These are phyloP conservation scores for Schizophyllum amplum DNA, from an alignment of 1,284 basidiomycete species.

Conservation along the genomic window DNA sequence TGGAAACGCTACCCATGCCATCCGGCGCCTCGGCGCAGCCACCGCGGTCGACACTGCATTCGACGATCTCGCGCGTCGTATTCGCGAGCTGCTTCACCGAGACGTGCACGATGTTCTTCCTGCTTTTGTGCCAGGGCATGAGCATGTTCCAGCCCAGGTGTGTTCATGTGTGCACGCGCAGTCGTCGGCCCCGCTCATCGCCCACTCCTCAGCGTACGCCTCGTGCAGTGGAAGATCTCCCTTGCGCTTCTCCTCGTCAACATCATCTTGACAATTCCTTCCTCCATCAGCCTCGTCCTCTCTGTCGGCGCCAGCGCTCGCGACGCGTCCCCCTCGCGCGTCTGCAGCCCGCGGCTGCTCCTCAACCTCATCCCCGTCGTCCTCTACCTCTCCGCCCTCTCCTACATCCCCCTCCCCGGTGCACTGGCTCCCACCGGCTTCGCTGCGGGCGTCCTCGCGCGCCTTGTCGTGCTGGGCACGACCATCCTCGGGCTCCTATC, in stretches of 20 bases:
- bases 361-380: conserved; percentile 43
- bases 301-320: conserved; percentile 24
- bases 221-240: conserved; percentile 57
- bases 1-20: conserved; percentile 37
- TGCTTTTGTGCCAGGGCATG: conserved; percentile 59
- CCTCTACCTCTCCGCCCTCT: conserved; percentile 51
- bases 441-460: conserved; percentile 40
- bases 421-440: conserved; percentile 34
- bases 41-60: conserved; percentile 34
- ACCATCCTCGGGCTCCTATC: conserved; percentile 64
- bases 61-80: conserved; percentile 40
- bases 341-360: conserved; percentile 26
- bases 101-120: conserved; percentile 54
- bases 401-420: conserved; percentile 57
- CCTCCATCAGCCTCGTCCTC: conserved; percentile 51
- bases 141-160: conserved; percentile 43
- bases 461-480: conserved; percentile 69
- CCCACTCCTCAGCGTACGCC: conserved; percentile 36
- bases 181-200: not conserved
- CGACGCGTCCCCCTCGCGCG: conserved; percentile 3
- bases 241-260: conserved; percentile 45
- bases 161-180: conserved; percentile 16
- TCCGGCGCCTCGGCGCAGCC: conserved; percentile 15
- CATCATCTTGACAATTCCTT: conserved; percentile 54
- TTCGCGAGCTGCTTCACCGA: conserved; percentile 66